Percentiles rank a stretch among this genome's conserved stretches.
These are phyloP conservation scores for Gliomastix tumulicola DNA, from an alignment of 2,329 filamentous ascomycete species.

Conservation along the genomic window DNA sequence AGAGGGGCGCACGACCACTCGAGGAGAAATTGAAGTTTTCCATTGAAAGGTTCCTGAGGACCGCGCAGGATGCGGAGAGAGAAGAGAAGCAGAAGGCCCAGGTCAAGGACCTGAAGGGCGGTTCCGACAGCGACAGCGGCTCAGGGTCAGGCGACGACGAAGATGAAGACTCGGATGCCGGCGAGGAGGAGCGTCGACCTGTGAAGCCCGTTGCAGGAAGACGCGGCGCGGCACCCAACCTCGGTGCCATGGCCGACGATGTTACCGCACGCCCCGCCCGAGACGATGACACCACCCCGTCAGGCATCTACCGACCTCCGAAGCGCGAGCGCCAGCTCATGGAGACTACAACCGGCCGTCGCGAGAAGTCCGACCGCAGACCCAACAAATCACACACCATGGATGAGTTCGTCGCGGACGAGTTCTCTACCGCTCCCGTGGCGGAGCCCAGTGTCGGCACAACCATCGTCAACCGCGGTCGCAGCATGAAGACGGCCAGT, in stretches of 20 bases:
- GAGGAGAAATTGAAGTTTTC: slow-evolving; percentile 91
- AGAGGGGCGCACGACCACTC: slow-evolving; percentile 83
- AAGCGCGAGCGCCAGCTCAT: slow-evolving; percentile 82
- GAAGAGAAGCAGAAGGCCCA: slow-evolving; percentile 25
- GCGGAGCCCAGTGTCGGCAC: slow-evolving; percentile 89
- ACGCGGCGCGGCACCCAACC: slow-evolving; percentile 20
- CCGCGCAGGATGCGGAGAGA: slow-evolving; percentile 66
- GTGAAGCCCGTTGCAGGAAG: no score
- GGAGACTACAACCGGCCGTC: slow-evolving; percentile 59
- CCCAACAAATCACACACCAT: slow-evolving; percentile 74
- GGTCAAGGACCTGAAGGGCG: slow-evolving; percentile 15
- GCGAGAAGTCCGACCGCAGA: slow-evolving; percentile 52
- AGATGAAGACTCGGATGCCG: neutral
- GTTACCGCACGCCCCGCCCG: slow-evolving; percentile 15
- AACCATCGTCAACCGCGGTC: slow-evolving; percentile 73
- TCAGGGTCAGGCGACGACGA: slow-evolving; percentile 13
- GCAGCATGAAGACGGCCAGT: slow-evolving; percentile 68
- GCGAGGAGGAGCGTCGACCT: no score
- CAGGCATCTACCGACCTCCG: slow-evolving; percentile 82
- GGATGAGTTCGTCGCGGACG: slow-evolving; percentile 84
- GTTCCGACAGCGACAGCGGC: slow-evolving; percentile 12
- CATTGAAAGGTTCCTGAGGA: slow-evolving; percentile 88
- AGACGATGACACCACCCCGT: slow-evolving; percentile 26
- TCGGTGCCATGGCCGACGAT: slow-evolving; percentile 23
- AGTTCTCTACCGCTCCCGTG: slow-evolving; percentile 74